Evolutionary conservation across 495 filamentous ascomycete species (phyloP).

Genomic region (Aspergillus ellipticus): DNA sequence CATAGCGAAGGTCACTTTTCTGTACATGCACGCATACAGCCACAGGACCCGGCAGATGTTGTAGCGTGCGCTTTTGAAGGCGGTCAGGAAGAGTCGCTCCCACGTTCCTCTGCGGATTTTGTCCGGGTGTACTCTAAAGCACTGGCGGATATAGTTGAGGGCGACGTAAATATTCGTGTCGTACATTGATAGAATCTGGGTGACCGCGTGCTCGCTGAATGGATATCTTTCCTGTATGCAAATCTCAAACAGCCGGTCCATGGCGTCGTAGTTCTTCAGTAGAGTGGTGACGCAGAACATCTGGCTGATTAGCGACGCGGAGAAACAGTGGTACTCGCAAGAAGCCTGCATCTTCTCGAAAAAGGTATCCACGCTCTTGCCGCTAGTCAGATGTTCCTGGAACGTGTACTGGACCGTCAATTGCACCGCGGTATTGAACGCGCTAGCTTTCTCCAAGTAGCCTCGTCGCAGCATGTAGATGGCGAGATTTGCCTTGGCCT

Average conservation of each 20-base stretch:
- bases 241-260: slow-evolving; percentile 26
- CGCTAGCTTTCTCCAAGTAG: slow-evolving; percentile 21
- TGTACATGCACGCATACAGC: slow-evolving; percentile 45
- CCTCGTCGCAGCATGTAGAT: slow-evolving; percentile 33
- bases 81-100: slow-evolving; percentile 38
- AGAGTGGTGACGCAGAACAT: slow-evolving; percentile 31
- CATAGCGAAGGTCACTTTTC: slow-evolving; percentile 32
- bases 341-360: slow-evolving; percentile 28
- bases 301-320: slow-evolving; percentile 28
- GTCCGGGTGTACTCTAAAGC: slow-evolving; percentile 13
- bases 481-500: slow-evolving; percentile 29
- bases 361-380: slow-evolving; percentile 32
- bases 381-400: slow-evolving; percentile 30
- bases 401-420: slow-evolving; percentile 33
- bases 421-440: slow-evolving; percentile 24
- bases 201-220: slow-evolving; percentile 19
- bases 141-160: slow-evolving; percentile 19
- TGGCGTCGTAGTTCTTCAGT: slow-evolving; percentile 20
- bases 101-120: slow-evolving; percentile 13
- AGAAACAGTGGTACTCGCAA: slow-evolving; percentile 33
- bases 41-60: slow-evolving; percentile 48
- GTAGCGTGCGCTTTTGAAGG: slow-evolving; percentile 32
- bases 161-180: slow-evolving; percentile 20
- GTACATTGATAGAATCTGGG: slow-evolving; percentile 21
- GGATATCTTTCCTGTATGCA: slow-evolving; percentile 22